These are phyloP conservation scores for Moniliophthora roreri DNA, from an alignment of 1,284 basidiomycete genomes.

Conservation along the genomic window DNA sequence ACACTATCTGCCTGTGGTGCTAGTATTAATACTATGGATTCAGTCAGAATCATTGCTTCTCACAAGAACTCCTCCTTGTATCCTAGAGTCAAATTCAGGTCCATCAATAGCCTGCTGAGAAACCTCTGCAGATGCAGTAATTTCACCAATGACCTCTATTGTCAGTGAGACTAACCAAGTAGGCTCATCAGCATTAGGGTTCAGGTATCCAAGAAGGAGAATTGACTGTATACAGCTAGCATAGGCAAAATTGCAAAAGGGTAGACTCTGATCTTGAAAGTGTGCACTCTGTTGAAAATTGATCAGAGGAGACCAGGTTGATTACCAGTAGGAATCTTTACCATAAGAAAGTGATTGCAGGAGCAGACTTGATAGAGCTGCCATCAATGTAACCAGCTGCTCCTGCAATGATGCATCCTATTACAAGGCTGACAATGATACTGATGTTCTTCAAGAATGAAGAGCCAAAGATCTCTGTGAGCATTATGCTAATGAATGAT, in stretches of 20 bases:
- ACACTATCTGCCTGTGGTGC: conserved; percentile 63
- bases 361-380: conserved; percentile 61
- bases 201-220: neutral
- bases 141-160: conserved; percentile 87
- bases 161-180: conserved; percentile 55
- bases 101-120: conserved; percentile 71
- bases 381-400: conserved; percentile 73
- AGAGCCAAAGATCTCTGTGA: conserved; percentile 78
- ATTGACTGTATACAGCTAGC: conserved; percentile 74
- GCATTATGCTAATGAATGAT: conserved; percentile 74
- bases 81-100: conserved; percentile 73
- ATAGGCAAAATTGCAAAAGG: conserved; percentile 82
- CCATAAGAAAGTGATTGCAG: conserved; percentile 82
- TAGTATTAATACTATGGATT: neutral
- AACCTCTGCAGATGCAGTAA: conserved; percentile 84
- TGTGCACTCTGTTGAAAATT: conserved; percentile 57
- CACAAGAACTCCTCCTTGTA: conserved; percentile 84
- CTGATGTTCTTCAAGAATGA: conserved; percentile 82
- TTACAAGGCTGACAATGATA: conserved; percentile 70
- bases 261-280: conserved; percentile 79
- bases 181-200: neutral
- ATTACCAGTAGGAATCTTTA: conserved; percentile 18
- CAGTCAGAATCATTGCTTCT: conserved; percentile 24
- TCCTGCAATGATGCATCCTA: conserved; percentile 80
- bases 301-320: neutral